Conservation (phyloP, 2,329 filamentous ascomycete genomes). For the Botrytis galanthina region DNA sequence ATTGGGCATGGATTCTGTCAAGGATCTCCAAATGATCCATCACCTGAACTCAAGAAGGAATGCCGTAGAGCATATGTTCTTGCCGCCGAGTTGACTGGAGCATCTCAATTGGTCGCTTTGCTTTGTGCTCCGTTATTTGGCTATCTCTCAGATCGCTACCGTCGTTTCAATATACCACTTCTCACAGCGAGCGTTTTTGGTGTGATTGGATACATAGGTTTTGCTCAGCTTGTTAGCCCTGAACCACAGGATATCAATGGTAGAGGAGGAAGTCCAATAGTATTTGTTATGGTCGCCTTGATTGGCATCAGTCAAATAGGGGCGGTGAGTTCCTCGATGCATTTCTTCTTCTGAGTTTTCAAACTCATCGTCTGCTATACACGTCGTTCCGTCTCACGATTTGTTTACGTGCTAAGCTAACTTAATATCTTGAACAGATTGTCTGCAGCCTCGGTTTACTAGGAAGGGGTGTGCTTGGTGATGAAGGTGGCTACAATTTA, state of each 20-base stretch:
- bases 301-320: conserved; percentile 94
- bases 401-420: background rate
- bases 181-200: conserved; percentile 70
- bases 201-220: conserved; percentile 71
- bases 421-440: conserved; percentile 47
- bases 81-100: conserved; percentile 81
- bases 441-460: conserved; percentile 92
- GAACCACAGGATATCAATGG: conserved; percentile 65
- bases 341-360: background rate
- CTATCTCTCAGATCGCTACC: conserved; percentile 70
- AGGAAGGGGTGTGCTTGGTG: conserved; percentile 70
- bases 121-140: conserved; percentile 85
- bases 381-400: background rate
- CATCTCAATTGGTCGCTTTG: conserved; percentile 82
- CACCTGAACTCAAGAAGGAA: conserved; percentile 75
- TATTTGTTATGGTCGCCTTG: conserved; percentile 75
- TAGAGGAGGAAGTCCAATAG: conserved; percentile 62
- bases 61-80: conserved; percentile 86
- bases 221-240: conserved; percentile 75
- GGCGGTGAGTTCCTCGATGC: conserved; percentile 43
- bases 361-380: background rate
- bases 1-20: conserved; percentile 77
- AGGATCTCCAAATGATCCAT: conserved; percentile 60
- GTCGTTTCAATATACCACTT: conserved; percentile 69
- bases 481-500: conserved; percentile 40